Percentiles rank a stretch among this genome's conserved stretches.
phyloP scores from a whole-genome alignment of 495 filamentous ascomycete genomes.

The Trichoderma reesei region DNA sequence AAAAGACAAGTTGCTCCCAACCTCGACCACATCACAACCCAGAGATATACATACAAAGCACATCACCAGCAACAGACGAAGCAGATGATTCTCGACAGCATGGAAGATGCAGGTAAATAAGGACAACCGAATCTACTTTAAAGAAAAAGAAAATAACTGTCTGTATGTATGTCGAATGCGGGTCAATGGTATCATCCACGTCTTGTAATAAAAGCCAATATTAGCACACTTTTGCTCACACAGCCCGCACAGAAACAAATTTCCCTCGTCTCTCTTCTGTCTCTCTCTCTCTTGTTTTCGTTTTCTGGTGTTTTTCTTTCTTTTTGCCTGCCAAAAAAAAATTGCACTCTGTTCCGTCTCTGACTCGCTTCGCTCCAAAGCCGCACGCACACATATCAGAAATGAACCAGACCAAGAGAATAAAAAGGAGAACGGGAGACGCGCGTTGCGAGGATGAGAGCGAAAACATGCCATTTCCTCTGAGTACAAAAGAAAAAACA shows the following conservation, averaged over 20 bases:
- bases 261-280: background rate
- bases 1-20: background rate
- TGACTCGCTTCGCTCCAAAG: background rate
- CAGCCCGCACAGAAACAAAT: background rate
- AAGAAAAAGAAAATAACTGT: background rate
- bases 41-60: background rate
- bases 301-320: background rate
- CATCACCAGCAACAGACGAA: background rate
- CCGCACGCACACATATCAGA: background rate
- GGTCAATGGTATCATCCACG: slow-evolving; percentile 14
- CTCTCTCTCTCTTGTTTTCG: background rate
- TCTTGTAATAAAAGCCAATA: slow-evolving; percentile 11
- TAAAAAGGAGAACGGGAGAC: background rate
- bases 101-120: slow-evolving; percentile 1
- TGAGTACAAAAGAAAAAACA: background rate
- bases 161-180: slow-evolving; percentile 8
- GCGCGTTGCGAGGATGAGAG: background rate
- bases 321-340: background rate
- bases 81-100: background rate
- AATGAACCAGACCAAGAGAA: background rate
- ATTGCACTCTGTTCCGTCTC: background rate
- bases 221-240: background rate
- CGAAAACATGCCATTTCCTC: background rate
- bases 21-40: background rate
- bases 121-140: slow-evolving; percentile 7